Evolutionary conservation across 2,329 filamentous ascomycete genomes (phyloP).

Genomic region (Volutella citrinella): DNA sequence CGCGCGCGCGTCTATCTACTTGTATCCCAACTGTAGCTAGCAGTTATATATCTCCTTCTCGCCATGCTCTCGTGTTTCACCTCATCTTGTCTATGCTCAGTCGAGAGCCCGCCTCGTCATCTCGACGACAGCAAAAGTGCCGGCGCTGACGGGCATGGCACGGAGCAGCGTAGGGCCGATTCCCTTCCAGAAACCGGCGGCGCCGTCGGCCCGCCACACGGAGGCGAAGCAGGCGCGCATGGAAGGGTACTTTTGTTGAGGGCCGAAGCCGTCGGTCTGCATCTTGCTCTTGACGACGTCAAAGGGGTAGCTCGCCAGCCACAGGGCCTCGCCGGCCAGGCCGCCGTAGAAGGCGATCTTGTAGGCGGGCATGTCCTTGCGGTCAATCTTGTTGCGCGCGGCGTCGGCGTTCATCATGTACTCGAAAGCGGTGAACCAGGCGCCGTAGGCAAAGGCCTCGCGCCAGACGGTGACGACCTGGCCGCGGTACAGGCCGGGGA

Average conservation of each 20-base stretch:
- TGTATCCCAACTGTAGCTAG: too few relatives aligned
- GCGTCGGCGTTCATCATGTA: constrained; percentile 93
- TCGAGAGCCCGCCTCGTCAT: constrained; percentile 62
- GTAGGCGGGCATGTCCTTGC: constrained; percentile 74
- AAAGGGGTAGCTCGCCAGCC: constrained; percentile 90
- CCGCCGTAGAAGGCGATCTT: constrained; percentile 94
- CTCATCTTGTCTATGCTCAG: too few relatives aligned
- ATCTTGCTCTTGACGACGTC: constrained; percentile 99
- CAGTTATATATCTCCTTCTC: too few relatives aligned
- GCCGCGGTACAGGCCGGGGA: constrained; percentile 80
- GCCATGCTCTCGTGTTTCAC: too few relatives aligned
- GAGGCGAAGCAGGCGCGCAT: constrained; percentile 90
- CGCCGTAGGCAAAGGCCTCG: constrained; percentile 91
- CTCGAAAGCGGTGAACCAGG: constrained; percentile 95
- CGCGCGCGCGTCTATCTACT: too few relatives aligned
- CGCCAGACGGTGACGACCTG: constrained; percentile 80
- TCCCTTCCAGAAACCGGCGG: constrained; percentile 90
- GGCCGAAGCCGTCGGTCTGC: constrained; percentile 92
- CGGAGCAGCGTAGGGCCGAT: constrained; percentile 86
- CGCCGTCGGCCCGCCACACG: constrained; percentile 74
- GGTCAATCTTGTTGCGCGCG: constrained; percentile 68
- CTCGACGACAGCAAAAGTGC: constrained; percentile 88
- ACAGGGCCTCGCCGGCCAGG: constrained; percentile 88
- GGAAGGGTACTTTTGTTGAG: constrained; percentile 65
- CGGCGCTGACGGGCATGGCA: constrained; percentile 95